Evolutionary conservation across 768 basidiomycete genomes (phyloP).

Genomic region (Psilocybe cyanescens): DNA sequence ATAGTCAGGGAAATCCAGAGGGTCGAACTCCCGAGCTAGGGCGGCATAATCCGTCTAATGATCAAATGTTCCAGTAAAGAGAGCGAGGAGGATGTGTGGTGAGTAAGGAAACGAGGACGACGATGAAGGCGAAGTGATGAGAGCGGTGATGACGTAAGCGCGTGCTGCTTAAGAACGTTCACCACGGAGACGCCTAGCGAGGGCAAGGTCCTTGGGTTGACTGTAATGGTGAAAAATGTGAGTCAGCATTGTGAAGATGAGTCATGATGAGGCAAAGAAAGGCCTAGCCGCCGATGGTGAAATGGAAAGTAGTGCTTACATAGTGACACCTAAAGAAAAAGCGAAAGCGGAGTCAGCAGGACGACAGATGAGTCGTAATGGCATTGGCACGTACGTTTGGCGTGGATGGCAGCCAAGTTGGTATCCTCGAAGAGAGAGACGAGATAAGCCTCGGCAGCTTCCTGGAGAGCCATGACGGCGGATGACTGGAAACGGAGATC

Average conservation of each 20-base stretch:
- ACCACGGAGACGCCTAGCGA: conserved; percentile 85
- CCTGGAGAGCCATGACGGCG: conserved; percentile 92
- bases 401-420: conserved; percentile 90
- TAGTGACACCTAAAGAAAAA: conserved; percentile 50
- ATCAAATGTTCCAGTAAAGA: background rate
- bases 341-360: conserved; percentile 4
- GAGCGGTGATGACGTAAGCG: background rate
- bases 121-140: background rate
- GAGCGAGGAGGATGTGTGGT: background rate
- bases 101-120: background rate
- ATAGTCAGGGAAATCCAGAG: background rate
- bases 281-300: conserved; percentile 3
- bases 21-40: background rate
- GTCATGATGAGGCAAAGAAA: background rate
- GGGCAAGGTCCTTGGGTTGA: conserved; percentile 89
- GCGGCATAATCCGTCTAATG: background rate
- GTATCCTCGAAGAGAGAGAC: conserved; percentile 89
- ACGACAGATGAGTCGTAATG: conserved; percentile 7
- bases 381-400: conserved; percentile 56
- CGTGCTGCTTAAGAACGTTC: conserved; percentile 67
- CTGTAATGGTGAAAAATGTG: conserved; percentile 31
- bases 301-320: conserved; percentile 39
- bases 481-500: conserved; percentile 96
- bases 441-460: conserved; percentile 90
- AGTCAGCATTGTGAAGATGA: conserved; percentile 6